Percentiles rank a stretch among this genome's conserved stretches.
Evolutionary conservation across 2,329 filamentous ascomycete species (phyloP).

Genomic region (Pestalotiopsis sp.): DNA sequence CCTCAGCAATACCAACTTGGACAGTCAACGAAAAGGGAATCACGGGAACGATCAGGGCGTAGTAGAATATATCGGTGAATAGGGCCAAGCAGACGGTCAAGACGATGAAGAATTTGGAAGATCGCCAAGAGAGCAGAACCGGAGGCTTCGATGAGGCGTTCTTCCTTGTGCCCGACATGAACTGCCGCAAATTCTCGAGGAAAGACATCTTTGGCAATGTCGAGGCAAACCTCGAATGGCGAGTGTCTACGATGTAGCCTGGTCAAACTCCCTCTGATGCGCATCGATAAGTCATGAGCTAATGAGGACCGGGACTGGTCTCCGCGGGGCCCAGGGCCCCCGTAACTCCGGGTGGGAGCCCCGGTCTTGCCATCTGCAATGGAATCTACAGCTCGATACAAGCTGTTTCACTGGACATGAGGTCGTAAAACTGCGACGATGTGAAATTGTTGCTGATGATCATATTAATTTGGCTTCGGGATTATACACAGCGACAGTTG

Average conservation of each 20-base stretch:
- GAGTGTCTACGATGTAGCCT: not conserved
- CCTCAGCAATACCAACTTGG: conserved; percentile 52
- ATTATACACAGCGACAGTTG: too few species aligned
- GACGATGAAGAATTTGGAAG: conserved; percentile 41
- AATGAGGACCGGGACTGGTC: not conserved
- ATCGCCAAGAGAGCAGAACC: conserved; percentile 37
- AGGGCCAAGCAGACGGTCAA: conserved; percentile 34
- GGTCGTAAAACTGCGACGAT: not conserved
- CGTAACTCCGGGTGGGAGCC: not conserved
- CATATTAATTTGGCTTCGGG: too few species aligned
- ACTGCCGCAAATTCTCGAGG: conserved; percentile 22
- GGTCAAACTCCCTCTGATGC: not conserved
- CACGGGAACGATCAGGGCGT: conserved; percentile 69
- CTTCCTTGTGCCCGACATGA: conserved; percentile 30
- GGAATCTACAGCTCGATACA: not conserved
- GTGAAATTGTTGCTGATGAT: too few species aligned
- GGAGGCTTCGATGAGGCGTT: conserved; percentile 32
- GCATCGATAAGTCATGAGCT: not conserved
- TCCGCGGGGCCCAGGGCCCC: not conserved
- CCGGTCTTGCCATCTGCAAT: not conserved
- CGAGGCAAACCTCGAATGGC: not conserved
- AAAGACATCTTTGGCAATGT: conserved; percentile 18
- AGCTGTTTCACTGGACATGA: not conserved
- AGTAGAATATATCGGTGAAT: conserved; percentile 62
- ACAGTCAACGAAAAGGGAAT: conserved; percentile 67